Evolutionary conservation across 2,329 filamentous ascomycete genomes (phyloP).

Genomic region (Phoma sp.): DNA sequence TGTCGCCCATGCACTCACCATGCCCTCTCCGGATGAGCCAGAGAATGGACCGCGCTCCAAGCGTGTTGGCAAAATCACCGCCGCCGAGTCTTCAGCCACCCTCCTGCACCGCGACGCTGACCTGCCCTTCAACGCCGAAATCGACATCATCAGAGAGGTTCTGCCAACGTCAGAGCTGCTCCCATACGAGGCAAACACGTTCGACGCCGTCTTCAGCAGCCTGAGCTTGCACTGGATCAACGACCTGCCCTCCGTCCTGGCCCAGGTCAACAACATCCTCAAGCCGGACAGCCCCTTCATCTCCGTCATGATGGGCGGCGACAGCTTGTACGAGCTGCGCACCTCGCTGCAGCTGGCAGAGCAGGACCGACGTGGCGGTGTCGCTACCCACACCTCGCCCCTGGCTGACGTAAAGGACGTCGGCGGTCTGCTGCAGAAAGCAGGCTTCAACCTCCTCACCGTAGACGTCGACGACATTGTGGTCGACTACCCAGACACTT

Average conservation of each 20-base stretch:
- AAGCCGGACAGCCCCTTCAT: slow-evolving; percentile 93
- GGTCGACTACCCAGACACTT: slow-evolving; percentile 89
- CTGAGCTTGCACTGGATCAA: slow-evolving; percentile 97
- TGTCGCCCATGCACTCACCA: slow-evolving; percentile 79
- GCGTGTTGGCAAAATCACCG: slow-evolving; percentile 76
- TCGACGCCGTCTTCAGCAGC: slow-evolving; percentile 89
- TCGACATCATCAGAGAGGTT: slow-evolving; percentile 76
- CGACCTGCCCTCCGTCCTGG: slow-evolving; percentile 83
- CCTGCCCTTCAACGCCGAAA: slow-evolving; percentile 74
- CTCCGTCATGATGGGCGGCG: slow-evolving; percentile 94
- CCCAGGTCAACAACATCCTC: slow-evolving; percentile 83
- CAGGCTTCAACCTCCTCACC: slow-evolving; percentile 94
- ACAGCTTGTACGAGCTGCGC: slow-evolving; percentile 90
- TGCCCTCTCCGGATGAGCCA: slow-evolving; percentile 65
- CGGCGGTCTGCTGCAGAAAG: slow-evolving; percentile 82
- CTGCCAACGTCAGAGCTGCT: slow-evolving; percentile 76
- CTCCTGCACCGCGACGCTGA: slow-evolving; percentile 82
- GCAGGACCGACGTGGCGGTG: slow-evolving; percentile 86
- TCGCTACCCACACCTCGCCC: slow-evolving; percentile 88
- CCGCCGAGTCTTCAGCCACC: slow-evolving; percentile 78
- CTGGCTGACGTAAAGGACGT: slow-evolving; percentile 91
- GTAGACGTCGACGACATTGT: slow-evolving; percentile 98
- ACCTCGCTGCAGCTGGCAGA: slow-evolving; percentile 93
- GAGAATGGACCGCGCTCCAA: slow-evolving; percentile 70
- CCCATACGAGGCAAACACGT: slow-evolving; percentile 76